These are phyloP conservation scores for Neckera pumila DNA, from an alignment of 225 moss, liverwort and hornwort species.

Conservation along the genomic window DNA sequence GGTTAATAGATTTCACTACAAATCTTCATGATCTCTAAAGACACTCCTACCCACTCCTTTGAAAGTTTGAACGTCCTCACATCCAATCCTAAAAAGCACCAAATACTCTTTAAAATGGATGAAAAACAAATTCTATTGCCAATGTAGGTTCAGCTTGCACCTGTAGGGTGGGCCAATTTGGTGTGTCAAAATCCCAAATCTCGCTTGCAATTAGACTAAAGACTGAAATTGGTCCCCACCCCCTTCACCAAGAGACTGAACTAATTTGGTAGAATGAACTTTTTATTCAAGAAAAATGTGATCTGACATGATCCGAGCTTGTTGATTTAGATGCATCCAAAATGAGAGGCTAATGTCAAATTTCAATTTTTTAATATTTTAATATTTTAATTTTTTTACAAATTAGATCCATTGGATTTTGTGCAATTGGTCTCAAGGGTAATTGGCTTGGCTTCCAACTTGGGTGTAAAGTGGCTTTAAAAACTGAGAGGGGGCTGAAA, in stretches of 20 bases:
- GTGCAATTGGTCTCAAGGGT: neutral
- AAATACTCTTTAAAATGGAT: neutral
- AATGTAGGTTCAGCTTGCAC: neutral
- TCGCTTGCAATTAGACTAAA: neutral
- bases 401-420: neutral
- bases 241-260: rapidly evolving
- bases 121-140: neutral
- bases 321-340: neutral
- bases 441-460: too few relatives aligned
- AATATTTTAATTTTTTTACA: too few relatives aligned
- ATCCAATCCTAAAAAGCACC: neutral
- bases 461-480: too few relatives aligned
- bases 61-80: neutral
- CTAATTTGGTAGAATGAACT: neutral
- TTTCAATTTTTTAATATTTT: neutral
- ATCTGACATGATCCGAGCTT: neutral
- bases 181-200: neutral
- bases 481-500: too few relatives aligned
- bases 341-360: neutral
- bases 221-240: neutral
- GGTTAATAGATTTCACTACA: neutral
- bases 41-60: neutral
- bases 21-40: neutral
- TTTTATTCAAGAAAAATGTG: neutral
- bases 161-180: neutral